Evolutionary conservation across 805 yeast species (phyloP), one percentile per base, ranked within the genome.

Genomic region (Diddensiella transvaalensis): DNA sequence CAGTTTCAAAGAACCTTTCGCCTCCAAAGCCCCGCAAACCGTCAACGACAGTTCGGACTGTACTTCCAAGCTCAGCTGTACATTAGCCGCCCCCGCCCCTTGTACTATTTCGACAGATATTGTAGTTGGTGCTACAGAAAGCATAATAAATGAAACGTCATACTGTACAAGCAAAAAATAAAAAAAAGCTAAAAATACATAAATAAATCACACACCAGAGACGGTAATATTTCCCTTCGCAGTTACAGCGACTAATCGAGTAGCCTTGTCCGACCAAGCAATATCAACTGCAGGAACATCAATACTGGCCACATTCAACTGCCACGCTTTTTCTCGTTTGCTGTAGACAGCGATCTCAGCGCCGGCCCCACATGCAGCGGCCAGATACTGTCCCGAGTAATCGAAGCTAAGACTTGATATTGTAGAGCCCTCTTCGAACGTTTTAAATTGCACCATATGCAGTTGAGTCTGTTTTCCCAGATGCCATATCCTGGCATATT

Each of bases 271-370:
- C 3, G 48, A 54, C 60, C 60, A 55, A 8, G 37, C 48, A 3
- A 56, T 40, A 13, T 44, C 51, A 2, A 46, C 44, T 5, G 44
- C 46, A 5, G 49, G 40, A 13, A 42, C 38, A 4, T 41, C 37
- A 13, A 47, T 3, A 3, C 42, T 17, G 23, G 11, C 40, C 11
- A 22, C 37, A 22, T 52, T 51, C 6, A 52, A 17, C 4, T 30
- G 17, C 76, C 76, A 74, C 13, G 42, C 44, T 55, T 73, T 73
- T 3, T 67, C 70, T 55, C 68, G 69, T 54, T 74, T 73, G 45
- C 60, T 55, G 53, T 68, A 74, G 47, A 68, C 60, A 48, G 69
- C 73, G 18, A 70, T 56, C 39, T 51, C 55, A 21, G 72, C 19
- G 2, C 52, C 51, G 11, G 58, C 46, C 17, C 52, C 48, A 10